phyloP scores from a whole-genome alignment of 2,329 filamentous ascomycete genomes.

The Pseudocercospora cruenta region DNA sequence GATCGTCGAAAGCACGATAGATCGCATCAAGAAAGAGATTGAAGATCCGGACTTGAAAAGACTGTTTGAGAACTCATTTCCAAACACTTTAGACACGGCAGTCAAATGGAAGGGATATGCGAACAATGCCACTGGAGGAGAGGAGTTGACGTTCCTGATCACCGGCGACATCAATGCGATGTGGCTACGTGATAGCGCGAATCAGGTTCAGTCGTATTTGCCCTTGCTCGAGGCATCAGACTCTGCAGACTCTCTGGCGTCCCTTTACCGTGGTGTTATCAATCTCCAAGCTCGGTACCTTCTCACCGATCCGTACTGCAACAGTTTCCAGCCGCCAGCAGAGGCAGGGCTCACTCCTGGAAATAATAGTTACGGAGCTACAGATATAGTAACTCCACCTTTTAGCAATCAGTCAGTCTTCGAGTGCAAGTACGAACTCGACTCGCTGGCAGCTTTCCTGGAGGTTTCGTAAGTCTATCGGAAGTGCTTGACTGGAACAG shows the following conservation, averaged over 20 bases:
- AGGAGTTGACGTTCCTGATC: conserved; percentile 66
- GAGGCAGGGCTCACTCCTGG: conserved; percentile 50
- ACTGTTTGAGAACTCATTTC: conserved; percentile 73
- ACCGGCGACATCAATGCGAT: conserved; percentile 62
- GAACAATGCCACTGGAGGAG: conserved; percentile 49
- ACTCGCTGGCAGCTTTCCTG: conserved; percentile 56
- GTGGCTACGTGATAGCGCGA: conserved; percentile 62
- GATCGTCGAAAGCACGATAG: conserved; percentile 46
- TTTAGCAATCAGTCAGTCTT: conserved; percentile 52
- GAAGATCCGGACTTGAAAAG: conserved; percentile 65
- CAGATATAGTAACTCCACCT: conserved; percentile 48
- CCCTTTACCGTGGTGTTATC: conserved; percentile 70
- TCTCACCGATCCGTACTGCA: conserved; percentile 60
- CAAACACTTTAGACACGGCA: conserved; percentile 75
- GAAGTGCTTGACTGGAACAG: neutral
- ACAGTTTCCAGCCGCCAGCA: conserved; percentile 56
- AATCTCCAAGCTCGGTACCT: conserved; percentile 73
- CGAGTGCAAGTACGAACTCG: conserved; percentile 60
- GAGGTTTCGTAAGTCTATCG: conserved; percentile 44
- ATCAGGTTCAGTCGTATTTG: conserved; percentile 72
- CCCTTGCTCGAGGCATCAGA: conserved; percentile 61
- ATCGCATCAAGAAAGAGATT: conserved; percentile 40
- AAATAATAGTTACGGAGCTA: conserved; percentile 43
- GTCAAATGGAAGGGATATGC: conserved; percentile 68
- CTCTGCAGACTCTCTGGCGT: conserved; percentile 63